phyloP scores from a whole-genome alignment of 805 yeast species.

The Yamadazyma paraphyllophila region DNA sequence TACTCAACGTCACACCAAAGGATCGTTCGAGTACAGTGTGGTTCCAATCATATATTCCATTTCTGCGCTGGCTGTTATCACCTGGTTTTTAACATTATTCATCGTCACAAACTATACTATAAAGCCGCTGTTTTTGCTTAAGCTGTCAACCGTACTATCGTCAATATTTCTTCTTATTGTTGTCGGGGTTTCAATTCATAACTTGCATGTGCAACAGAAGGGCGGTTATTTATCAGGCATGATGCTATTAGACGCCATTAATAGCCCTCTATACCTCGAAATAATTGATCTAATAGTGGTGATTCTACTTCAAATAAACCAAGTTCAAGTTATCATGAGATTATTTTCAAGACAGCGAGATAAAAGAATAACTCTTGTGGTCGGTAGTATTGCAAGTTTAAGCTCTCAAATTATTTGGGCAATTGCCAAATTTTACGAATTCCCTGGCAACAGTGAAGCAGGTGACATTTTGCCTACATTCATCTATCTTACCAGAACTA shows the following conservation, averaged over 20 bases:
- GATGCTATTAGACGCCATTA: slow-evolving; percentile 43
- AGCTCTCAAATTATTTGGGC: slow-evolving; percentile 69
- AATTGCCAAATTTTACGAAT: slow-evolving; percentile 50
- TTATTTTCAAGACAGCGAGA: slow-evolving; percentile 67
- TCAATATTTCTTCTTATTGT: slow-evolving; percentile 54
- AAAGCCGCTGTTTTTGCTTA: slow-evolving; percentile 54
- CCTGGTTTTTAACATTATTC: slow-evolving; percentile 60
- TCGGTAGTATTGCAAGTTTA: slow-evolving; percentile 54
- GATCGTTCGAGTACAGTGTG: slow-evolving; percentile 53
- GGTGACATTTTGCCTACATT: slow-evolving; percentile 69
- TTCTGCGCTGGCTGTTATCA: slow-evolving; percentile 62
- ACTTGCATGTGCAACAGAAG: slow-evolving; percentile 47
- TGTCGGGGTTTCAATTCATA: slow-evolving; percentile 46
- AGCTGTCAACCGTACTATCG: slow-evolving; percentile 50
- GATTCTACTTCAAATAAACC: slow-evolving; percentile 59
- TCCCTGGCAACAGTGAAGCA: slow-evolving; percentile 38
- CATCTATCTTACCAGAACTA: slow-evolving; percentile 69
- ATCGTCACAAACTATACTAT: slow-evolving; percentile 64
- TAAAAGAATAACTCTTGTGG: slow-evolving; percentile 56
- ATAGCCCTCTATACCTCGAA: slow-evolving; percentile 45
- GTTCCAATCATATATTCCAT: slow-evolving; percentile 63
- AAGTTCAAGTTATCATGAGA: slow-evolving; percentile 69
- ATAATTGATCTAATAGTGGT: slow-evolving; percentile 59
- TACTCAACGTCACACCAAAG: slow-evolving; percentile 29
- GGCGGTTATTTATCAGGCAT: slow-evolving; percentile 44